Evolutionary conservation across 2,329 filamentous ascomycete genomes (phyloP).

Genomic region (Trichoderma sp.): DNA sequence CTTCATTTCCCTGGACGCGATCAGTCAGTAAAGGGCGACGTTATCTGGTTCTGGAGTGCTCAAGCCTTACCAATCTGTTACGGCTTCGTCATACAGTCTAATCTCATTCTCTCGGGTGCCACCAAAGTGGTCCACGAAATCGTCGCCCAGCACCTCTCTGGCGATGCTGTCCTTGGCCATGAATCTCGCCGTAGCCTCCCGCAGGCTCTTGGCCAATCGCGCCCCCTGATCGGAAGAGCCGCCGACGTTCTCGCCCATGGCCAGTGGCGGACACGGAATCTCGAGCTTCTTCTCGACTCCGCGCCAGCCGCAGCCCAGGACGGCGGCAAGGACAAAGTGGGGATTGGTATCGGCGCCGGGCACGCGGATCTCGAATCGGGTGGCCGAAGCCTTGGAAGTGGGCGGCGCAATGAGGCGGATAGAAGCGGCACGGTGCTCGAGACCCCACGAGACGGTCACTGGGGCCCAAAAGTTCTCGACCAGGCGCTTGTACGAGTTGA

Average conservation of each 20-base stretch:
- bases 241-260: slow-evolving; percentile 80
- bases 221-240: slow-evolving; percentile 67
- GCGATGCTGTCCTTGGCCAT: slow-evolving; percentile 77
- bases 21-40: slow-evolving; percentile 22
- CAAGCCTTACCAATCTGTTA: slow-evolving; percentile 83
- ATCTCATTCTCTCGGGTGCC: slow-evolving; percentile 92
- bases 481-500: slow-evolving; percentile 97
- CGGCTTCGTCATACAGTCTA: slow-evolving; percentile 87
- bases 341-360: slow-evolving; percentile 93
- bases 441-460: slow-evolving; percentile 93
- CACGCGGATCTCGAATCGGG: slow-evolving; percentile 88
- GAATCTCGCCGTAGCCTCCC: slow-evolving; percentile 80
- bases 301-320: slow-evolving; percentile 84
- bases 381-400: slow-evolving; percentile 78
- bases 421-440: slow-evolving; percentile 91
- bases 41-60: neutral
- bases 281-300: slow-evolving; percentile 90
- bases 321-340: slow-evolving; percentile 79
- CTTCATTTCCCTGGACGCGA: slow-evolving; percentile 62
- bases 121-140: slow-evolving; percentile 92
- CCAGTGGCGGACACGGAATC: slow-evolving; percentile 77
- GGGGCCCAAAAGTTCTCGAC: slow-evolving; percentile 99
- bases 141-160: slow-evolving; percentile 89
- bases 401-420: slow-evolving; percentile 88
- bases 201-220: slow-evolving; percentile 77